Evolutionary conservation across 176 grass and related monocot species (phyloP).

Genomic region (Oryza punctata): DNA sequence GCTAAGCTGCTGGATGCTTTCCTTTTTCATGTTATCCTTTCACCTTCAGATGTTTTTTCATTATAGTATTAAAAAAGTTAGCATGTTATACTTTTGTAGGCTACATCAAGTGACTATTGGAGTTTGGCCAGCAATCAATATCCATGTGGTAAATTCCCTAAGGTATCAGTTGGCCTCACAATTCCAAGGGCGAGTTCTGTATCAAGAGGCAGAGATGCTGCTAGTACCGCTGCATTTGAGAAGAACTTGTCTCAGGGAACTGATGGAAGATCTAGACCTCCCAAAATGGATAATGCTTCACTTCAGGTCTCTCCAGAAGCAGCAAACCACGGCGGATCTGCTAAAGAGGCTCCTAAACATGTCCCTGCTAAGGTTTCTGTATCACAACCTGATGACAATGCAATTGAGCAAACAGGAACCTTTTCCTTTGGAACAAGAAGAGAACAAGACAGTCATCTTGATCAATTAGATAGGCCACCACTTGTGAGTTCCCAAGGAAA

Average conservation of each 20-base stretch:
- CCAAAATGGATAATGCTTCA: constrained; percentile 39
- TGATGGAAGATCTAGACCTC: constrained; percentile 44
- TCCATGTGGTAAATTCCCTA: constrained; percentile 69
- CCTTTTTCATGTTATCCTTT: constrained; percentile 19
- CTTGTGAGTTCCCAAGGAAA: constrained; percentile 50
- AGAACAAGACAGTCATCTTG: constrained; percentile 44
- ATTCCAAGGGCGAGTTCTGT: constrained; percentile 49
- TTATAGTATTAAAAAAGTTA: constrained; percentile 26
- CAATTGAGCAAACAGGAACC: constrained; percentile 42
- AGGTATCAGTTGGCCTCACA: constrained; percentile 76
- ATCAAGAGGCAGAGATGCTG: constrained; percentile 34
- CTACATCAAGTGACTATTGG: constrained; percentile 51
- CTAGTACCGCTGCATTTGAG: constrained; percentile 31
- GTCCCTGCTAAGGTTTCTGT: constrained; percentile 46
- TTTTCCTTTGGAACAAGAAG: constrained; percentile 52
- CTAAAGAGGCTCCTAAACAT: constrained; percentile 50
- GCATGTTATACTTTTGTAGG: constrained; percentile 44
- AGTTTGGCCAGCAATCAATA: constrained; percentile 68
- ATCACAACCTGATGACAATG: constrained; percentile 38
- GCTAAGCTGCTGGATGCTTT: constrained; percentile 30
- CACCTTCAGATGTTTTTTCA: constrained; percentile 18
- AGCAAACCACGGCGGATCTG: constrained; percentile 39
- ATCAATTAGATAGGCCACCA: constrained; percentile 40
- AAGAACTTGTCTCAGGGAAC: constrained; percentile 50
- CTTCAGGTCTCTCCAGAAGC: constrained; percentile 42